Evolutionary conservation across 2,329 filamentous ascomycete genomes (phyloP), one percentile per base, ranked within the genome.

Genomic region (Aspergillus sp.): DNA sequence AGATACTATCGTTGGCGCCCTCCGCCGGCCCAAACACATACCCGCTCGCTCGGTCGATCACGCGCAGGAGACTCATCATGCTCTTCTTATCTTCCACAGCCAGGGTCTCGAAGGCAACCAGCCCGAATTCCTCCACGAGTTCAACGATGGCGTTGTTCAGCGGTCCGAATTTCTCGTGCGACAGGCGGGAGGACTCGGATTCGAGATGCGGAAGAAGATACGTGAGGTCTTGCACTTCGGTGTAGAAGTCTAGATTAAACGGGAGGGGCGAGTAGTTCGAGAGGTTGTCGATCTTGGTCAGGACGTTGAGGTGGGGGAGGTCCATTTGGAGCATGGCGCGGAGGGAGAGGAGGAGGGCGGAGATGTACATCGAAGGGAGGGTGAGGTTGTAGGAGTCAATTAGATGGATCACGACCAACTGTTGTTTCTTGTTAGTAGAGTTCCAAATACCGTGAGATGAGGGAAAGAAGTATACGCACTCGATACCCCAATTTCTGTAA

Each of bases 321-420:
- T 98, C 95, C 85, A 99, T 94, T 78, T 98, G 95, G 55, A 99
- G 87, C 94, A 99, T 99, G 68, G 92, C 93, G 65, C 95, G 90
- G 64, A 99, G 86, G 57, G 92, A 94, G 24, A 99, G 87, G 58
- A 99, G 88, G 58, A 99, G 84, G 68, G 96, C 95, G 66, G 94
- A 96, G 60, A 99, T 90, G 77, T 97, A 99, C 61, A 98, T 85
- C 3, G 93, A 97, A 0, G 95, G 95, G 61, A 96, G 87, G 0
- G 93, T 96, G 29, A 98, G 84, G 74, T 92, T 94, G 73, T 96
- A 95, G 5, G 91, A 96, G 75, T 99, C 95, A 64, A 95, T 92
- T 39, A 99, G 87, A 76, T 98, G 92, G 59, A 99, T 84, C 50
- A 95, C 91, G 61, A 97, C 92, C 69, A 98, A 85, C 95, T 98